Conservation (phyloP, 2,329 filamentous ascomycete species). For the Xylariaceae sp. region DNA sequence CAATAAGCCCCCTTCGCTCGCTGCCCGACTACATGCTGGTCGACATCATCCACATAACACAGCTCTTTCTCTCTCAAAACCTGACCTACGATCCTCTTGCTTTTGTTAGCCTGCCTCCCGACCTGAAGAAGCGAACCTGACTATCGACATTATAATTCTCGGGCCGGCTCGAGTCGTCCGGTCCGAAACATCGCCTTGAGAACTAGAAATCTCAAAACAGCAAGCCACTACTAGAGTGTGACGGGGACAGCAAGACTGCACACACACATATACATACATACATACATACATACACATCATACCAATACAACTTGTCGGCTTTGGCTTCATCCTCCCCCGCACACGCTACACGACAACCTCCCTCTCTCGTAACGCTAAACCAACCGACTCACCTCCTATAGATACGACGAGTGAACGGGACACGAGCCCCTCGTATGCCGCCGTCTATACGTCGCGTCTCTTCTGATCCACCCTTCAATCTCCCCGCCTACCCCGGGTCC, state of each 20-base stretch:
- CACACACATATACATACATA: background rate
- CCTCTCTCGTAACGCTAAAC: background rate
- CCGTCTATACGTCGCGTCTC: slow-evolving; percentile 4
- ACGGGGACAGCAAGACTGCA: too few species aligned
- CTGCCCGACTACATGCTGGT: background rate
- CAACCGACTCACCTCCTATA: background rate
- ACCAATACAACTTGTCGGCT: too few species aligned
- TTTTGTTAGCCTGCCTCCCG: too few species aligned
- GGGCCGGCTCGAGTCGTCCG: too few species aligned
- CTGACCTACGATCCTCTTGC: background rate
- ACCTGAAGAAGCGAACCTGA: too few species aligned
- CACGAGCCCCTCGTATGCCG: slow-evolving; percentile 23
- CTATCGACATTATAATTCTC: too few species aligned
- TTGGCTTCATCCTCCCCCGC: background rate
- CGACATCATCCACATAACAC: background rate
- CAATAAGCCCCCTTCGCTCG: background rate
- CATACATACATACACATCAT: background rate
- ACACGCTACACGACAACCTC: background rate
- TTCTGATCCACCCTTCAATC: background rate
- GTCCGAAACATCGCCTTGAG: too few species aligned
- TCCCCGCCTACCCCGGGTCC: background rate
- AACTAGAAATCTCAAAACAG: too few species aligned
- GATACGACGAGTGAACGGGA: too few species aligned
- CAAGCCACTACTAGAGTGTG: too few species aligned
- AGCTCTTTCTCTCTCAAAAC: background rate